Evolutionary conservation across 352 stramenopile species (phyloP).

Genomic region (Peronosclerospora sorghi): DNA sequence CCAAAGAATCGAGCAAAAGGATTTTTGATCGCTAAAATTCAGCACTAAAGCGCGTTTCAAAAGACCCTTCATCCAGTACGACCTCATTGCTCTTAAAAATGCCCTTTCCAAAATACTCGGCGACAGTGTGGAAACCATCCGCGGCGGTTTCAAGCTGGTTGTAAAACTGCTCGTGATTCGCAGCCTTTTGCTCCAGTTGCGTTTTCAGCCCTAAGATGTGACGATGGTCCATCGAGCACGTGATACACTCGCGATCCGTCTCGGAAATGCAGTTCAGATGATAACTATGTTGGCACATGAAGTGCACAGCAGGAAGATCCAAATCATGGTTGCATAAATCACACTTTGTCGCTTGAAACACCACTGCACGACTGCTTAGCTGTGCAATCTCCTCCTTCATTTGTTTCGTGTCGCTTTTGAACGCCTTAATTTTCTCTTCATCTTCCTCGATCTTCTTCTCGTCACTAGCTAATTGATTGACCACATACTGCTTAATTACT

Average conservation of each 20-base stretch:
- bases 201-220: slow-evolving; percentile 81
- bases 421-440: slow-evolving; percentile 79
- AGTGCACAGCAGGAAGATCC: slow-evolving; percentile 86
- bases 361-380: slow-evolving; percentile 72
- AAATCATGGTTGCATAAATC: slow-evolving; percentile 84
- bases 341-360: slow-evolving; percentile 87
- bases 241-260: slow-evolving; percentile 83
- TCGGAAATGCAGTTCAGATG: slow-evolving; percentile 86
- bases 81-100: slow-evolving; percentile 83
- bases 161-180: slow-evolving; percentile 90
- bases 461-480: slow-evolving; percentile 71
- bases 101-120: slow-evolving; percentile 88
- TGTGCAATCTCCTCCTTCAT: slow-evolving; percentile 85
- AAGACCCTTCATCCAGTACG: slow-evolving; percentile 46
- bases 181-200: slow-evolving; percentile 77
- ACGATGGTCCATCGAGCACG: slow-evolving; percentile 78
- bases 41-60: slow-evolving; percentile 72
- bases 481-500: slow-evolving; percentile 79
- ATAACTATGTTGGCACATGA: slow-evolving; percentile 87
- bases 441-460: slow-evolving; percentile 79
- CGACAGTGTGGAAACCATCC: slow-evolving; percentile 84
- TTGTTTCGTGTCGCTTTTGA: slow-evolving; percentile 80
- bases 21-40: slow-evolving; percentile 47
- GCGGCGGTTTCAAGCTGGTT: slow-evolving; percentile 84
- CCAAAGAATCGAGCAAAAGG: too few relatives aligned